Base-by-base conservation (phyloP, 805 yeast genomes). In the Yamadazyma scolyti region DNA sequence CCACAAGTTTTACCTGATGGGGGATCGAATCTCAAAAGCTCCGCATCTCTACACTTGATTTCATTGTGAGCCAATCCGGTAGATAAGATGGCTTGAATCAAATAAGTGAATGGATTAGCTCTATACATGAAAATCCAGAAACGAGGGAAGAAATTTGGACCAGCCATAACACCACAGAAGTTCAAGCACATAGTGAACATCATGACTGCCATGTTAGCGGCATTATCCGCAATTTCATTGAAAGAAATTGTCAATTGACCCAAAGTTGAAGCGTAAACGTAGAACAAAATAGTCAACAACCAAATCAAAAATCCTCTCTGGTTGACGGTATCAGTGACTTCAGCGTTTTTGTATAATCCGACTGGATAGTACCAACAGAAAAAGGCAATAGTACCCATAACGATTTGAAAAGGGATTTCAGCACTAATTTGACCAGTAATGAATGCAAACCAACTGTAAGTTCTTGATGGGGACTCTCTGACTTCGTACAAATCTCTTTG, bases 61-160 rank as follows among this genome's bases (percentile, higher is more conserved):
- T 65, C 20, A 8, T 54, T 43, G 35, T 52, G 46, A 9, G 63
- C 58, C 28, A 56, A 50, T 7, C 56, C 55, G 16, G 54, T 45
- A 3, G 55, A 25, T 30, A 58, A 53, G 43, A 76, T 52, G 24
- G 77, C 78, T 73, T 80, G 50, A 33, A 82, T 61, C 60, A 80
- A 68, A 45, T 82, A 83, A 1, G 87, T 78, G 40, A 80, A 61
- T 11, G 93, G 40, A 77, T 73, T 68, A 12, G 66, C 72, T 52
- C 89, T 68, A 67, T 81, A 83, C 86, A 83, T 78, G 68, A 82
- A 82, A 26, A 71, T 62, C 89, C 90, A 76, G 56, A 48, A 65
- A 30, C 47, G 44, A 15, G 50, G 56, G 42, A 44, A 62, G 42
- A 46, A 48, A 53, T 37, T 46, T 4, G 46, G 44, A 42, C 55